These are phyloP conservation scores for Tagetes erecta DNA, from an alignment of 129 eudicot species.

Conservation along the genomic window DNA sequence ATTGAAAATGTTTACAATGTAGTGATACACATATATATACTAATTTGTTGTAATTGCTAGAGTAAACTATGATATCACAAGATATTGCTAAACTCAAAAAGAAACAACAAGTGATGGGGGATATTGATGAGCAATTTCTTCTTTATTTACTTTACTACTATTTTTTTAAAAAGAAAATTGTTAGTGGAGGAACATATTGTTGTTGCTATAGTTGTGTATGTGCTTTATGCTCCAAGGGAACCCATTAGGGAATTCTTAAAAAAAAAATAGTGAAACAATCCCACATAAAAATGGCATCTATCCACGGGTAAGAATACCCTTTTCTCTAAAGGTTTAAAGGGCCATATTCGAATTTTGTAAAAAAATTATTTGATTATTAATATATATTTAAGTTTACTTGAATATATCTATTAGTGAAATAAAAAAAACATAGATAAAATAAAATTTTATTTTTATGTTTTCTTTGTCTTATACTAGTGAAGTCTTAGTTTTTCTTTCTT, in stretches of 20 bases:
- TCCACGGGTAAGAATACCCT: conserved; percentile 15
- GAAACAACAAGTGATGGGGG: conserved; percentile 32
- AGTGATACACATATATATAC: neutral
- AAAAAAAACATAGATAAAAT: neutral
- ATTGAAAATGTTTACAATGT: neutral
- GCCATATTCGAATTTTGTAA: neutral
- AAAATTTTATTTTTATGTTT: too few relatives aligned
- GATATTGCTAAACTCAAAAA: conserved; percentile 10
- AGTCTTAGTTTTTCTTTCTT: too few relatives aligned
- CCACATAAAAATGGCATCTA: conserved; percentile 34
- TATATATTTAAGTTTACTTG: neutral
- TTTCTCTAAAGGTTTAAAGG: conserved; percentile 2
- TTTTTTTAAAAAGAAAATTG: conserved; percentile 1
- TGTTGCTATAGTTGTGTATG: conserved; percentile 33
- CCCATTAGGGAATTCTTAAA: conserved; percentile 34
- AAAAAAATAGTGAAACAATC: conserved; percentile 21
- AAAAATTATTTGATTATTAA: neutral
- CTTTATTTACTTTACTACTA: conserved; percentile 31
- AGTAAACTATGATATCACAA: conserved; percentile 1
- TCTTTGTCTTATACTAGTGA: too few relatives aligned
- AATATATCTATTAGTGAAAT: neutral
- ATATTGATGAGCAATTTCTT: conserved; percentile 30
- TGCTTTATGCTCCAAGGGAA: conserved; percentile 45
- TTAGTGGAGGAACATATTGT: conserved; percentile 36
- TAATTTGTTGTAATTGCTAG: neutral